Percentiles rank a stretch among this genome's conserved stretches.
phyloP scores from a whole-genome alignment of 1,139 yeast species.

The Protomyces inouyei region DNA sequence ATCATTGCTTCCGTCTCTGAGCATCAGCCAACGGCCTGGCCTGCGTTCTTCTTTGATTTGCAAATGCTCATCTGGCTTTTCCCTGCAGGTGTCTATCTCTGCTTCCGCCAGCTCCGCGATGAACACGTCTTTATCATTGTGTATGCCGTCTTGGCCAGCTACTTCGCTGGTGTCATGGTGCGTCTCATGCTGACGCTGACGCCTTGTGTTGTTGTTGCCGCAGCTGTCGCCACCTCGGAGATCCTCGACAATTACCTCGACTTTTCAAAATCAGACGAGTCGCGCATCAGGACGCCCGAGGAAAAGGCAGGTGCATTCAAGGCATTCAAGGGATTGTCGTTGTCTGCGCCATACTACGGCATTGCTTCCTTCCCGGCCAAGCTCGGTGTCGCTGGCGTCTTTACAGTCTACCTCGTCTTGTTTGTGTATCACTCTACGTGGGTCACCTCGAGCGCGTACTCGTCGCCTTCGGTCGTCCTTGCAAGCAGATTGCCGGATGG shows the following conservation, averaged over 20 bases:
- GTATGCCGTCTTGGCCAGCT: conserved; percentile 85
- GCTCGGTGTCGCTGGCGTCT: conserved; percentile 61
- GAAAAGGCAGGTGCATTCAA: conserved; percentile 32
- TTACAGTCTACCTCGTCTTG: conserved; percentile 66
- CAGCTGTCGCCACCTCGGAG: conserved; percentile 80
- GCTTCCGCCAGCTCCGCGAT: conserved; percentile 82
- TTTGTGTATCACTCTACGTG: conserved; percentile 95
- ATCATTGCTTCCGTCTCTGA: conserved; percentile 98
- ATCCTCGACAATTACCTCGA: conserved; percentile 79
- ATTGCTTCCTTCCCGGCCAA: conserved; percentile 50
- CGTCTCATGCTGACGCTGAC: conserved; percentile 95
- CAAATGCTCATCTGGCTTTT: conserved; percentile 92
- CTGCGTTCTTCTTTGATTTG: conserved; percentile 92
- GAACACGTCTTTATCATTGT: conserved; percentile 91
- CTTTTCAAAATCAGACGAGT: conserved; percentile 41
- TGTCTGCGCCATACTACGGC: conserved; percentile 27
- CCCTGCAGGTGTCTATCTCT: conserved; percentile 93
- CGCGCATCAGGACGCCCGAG: conserved; percentile 14
- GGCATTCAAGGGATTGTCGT: conserved; percentile 21
- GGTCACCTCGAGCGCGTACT: conserved; percentile 94
- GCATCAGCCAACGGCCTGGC: conserved; percentile 99
- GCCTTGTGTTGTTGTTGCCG: conserved; percentile 88
- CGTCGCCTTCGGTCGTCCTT: conserved; percentile 95
- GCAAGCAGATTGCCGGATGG: conserved; percentile 86
- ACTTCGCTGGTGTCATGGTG: conserved; percentile 99